Percentiles rank a stretch among this genome's conserved stretches.
These are phyloP conservation scores for Candida pseudoglaebosa DNA, from an alignment of 805 yeast genomes.

Conservation along the genomic window DNA sequence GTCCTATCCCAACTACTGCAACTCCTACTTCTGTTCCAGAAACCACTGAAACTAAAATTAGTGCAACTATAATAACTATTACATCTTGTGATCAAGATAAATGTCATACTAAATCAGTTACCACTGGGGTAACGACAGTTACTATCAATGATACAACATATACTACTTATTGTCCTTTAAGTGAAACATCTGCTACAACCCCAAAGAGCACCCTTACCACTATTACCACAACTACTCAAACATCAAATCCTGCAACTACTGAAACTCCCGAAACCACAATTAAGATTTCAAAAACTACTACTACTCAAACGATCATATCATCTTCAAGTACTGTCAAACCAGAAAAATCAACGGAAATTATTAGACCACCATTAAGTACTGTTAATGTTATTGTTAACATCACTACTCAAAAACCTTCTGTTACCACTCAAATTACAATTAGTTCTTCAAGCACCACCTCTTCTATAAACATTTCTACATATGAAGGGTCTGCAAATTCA, in stretches of 20 bases:
- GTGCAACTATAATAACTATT: slow-evolving; percentile 28
- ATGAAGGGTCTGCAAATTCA: slow-evolving; percentile 26
- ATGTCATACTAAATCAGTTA: slow-evolving; percentile 24
- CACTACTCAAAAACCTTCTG: slow-evolving; percentile 20
- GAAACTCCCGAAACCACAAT: slow-evolving; percentile 4
- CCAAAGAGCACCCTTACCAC: not conserved
- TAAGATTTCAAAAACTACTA: not conserved
- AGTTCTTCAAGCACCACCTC: slow-evolving; percentile 13
- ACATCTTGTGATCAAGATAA: slow-evolving; percentile 35
- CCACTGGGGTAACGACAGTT: slow-evolving; percentile 29
- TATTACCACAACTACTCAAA: too few species aligned
- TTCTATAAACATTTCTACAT: slow-evolving; percentile 16
- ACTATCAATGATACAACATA: slow-evolving; percentile 17
- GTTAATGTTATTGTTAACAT: slow-evolving; percentile 41
- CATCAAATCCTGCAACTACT: slow-evolving; percentile 8
- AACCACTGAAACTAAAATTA: slow-evolving; percentile 12
- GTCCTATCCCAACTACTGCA: slow-evolving; percentile 19
- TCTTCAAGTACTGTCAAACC: slow-evolving; percentile 8
- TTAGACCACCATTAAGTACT: slow-evolving; percentile 15
- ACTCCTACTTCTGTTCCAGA: slow-evolving; percentile 5
- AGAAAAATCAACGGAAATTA: slow-evolving; percentile 4
- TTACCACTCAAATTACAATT: slow-evolving; percentile 7
- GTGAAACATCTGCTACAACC: not conserved
- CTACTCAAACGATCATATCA: slow-evolving; percentile 6
- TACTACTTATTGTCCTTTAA: slow-evolving; percentile 19